phyloP scores from a whole-genome alignment of 805 yeast genomes.

The Metschnikowia matae region DNA sequence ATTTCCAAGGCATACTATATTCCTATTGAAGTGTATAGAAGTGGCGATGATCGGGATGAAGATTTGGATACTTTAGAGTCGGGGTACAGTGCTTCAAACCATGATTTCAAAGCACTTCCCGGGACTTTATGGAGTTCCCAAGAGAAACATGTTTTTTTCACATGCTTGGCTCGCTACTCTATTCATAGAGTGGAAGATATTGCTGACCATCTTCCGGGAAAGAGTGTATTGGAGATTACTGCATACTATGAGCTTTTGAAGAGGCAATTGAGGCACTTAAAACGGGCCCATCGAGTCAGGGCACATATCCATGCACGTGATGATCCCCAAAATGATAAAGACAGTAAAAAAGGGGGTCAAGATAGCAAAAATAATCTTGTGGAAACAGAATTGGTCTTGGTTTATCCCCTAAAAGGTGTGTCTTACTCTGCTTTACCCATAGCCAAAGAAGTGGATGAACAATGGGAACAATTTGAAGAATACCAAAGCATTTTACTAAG shows the following conservation, averaged over 20 bases:
- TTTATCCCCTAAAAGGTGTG: constrained; percentile 11
- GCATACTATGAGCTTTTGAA: constrained; percentile 42
- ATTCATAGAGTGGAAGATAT: constrained; percentile 45
- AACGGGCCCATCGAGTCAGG: not conserved
- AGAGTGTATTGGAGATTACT: constrained; percentile 42
- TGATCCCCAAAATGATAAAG: no score
- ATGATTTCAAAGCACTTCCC: constrained; percentile 7
- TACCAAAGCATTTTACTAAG: constrained; percentile 25
- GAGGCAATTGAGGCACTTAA: constrained; percentile 16
- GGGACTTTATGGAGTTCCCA: constrained; percentile 43
- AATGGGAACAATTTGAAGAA: constrained; percentile 43
- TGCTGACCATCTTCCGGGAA: constrained; percentile 32
- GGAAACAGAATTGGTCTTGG: not conserved
- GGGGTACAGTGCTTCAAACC: not conserved
- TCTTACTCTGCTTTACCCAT: constrained; percentile 46
- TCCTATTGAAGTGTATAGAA: not conserved
- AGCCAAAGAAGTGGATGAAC: constrained; percentile 48
- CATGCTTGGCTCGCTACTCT: constrained; percentile 45
- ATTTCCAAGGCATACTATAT: constrained; percentile 7
- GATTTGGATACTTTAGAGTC: not conserved
- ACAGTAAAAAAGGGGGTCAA: no score
- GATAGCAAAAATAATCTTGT: not conserved
- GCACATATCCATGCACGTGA: not conserved
- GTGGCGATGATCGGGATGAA: not conserved
- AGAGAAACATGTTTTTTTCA: constrained; percentile 53